Evolutionary conservation across 2,329 filamentous ascomycete species (phyloP).

Genomic region (Colletotrichum nymphaeae): DNA sequence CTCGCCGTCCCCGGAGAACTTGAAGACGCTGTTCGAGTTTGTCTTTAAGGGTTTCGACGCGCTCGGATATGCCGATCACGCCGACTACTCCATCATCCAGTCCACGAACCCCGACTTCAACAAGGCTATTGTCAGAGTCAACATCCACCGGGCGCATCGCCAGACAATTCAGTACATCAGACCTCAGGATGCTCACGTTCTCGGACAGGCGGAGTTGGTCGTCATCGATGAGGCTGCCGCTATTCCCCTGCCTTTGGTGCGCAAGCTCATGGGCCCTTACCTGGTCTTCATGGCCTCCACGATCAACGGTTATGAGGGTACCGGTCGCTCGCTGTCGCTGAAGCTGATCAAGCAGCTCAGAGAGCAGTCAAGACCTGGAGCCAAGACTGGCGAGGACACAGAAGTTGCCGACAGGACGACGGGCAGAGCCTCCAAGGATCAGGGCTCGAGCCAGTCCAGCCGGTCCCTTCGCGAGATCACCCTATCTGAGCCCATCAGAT

Average conservation of each 20-base stretch:
- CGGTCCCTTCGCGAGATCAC: constrained; percentile 92
- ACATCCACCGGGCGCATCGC: constrained; percentile 92
- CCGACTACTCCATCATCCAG: constrained; percentile 98
- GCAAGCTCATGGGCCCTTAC: constrained; percentile 96
- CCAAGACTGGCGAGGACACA: constrained; percentile 66
- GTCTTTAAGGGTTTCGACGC: constrained; percentile 98
- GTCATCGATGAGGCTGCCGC: constrained; percentile 98
- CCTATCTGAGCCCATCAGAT: constrained; percentile 92
- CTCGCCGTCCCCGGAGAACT: constrained; percentile 95
- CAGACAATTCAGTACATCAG: constrained; percentile 99
- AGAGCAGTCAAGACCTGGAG: constrained; percentile 83
- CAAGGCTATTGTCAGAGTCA: constrained; percentile 97
- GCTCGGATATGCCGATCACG: constrained; percentile 91
- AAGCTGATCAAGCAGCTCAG: constrained; percentile 98
- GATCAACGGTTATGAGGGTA: constrained; percentile 98
- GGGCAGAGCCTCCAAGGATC: constrained; percentile 76
- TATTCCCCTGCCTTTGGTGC: constrained; percentile 91
- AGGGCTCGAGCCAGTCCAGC: constrained; percentile 70
- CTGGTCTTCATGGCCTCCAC: constrained; percentile 99
- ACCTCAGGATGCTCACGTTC: constrained; percentile 92
- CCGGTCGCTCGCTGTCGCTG: constrained; percentile 90
- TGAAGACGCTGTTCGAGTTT: constrained; percentile 98
- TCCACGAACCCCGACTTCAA: constrained; percentile 99
- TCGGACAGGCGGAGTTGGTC: constrained; percentile 93
- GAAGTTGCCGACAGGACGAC: constrained; percentile 82